Evolutionary conservation across 495 filamentous ascomycete species (phyloP), one percentile per base, ranked within the genome.

Genomic region (Penicillium longicatenatum): DNA sequence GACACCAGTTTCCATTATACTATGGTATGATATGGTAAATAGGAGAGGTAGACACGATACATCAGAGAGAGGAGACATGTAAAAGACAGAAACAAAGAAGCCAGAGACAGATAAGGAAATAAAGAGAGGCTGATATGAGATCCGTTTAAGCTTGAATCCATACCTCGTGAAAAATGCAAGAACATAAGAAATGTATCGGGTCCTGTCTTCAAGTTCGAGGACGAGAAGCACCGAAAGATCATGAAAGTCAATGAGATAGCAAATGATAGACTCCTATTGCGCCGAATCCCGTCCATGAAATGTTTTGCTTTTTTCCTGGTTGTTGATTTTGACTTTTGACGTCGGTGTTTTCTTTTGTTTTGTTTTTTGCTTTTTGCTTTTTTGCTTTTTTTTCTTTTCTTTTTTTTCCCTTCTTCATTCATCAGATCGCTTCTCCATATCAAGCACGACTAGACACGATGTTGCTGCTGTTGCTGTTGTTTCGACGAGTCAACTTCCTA

Each of bases 401-500:
- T 26, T 33, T 24, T 33, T 52, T 43, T 30, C n/a, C n/a, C n/a
- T n/a, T 52, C 17, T 43, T 51, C 16, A 46, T 48, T 49, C 0
- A 17, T 39, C 14, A 39, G 14, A n/a, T 39, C 37, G 1, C 37
- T 17, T 2, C n/a, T 16, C 9, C n/a, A n/a, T 4, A 31, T 68
- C 56, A 70, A 45, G 60, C 59, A 29, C 54, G 56, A 49, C 50
- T 61, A 14, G 62, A 55, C 11, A 66, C 50, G 39, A 63, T 44
- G 16, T 16, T 48, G 21, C 4, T 17, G 24, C 68, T 66, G 20
- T 61, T 44, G 16, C 16, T 48, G 11, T 4, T 17, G 24, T 69
- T 66, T 17, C 69, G 61, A 4, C 65, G 65, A 9, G 65, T 70
- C 19, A 76, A 39, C 48, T 65, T 73, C 50, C 63, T 66, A 1